A percentile compares a stretch with the other conserved stretches of the same genome.
Conservation (phyloP, 345 rosid genomes). For the Turnera subulata region DNA sequence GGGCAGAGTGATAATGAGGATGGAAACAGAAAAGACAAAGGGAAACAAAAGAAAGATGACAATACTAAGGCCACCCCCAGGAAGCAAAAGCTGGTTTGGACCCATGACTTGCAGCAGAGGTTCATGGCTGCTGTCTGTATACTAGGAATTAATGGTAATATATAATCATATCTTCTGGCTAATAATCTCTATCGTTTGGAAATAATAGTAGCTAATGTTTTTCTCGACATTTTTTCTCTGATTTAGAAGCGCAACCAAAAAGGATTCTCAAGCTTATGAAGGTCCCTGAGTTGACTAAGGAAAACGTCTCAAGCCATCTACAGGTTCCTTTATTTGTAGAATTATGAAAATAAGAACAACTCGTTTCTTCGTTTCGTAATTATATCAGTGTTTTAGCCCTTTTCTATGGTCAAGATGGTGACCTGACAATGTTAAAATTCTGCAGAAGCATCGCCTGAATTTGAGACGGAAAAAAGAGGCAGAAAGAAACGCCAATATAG, state of each 20-base stretch:
- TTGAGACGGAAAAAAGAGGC: constrained; percentile 27
- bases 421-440: constrained; percentile 1
- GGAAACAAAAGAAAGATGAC: constrained; percentile 12
- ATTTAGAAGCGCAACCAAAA: constrained; percentile 42
- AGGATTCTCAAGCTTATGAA: constrained; percentile 44
- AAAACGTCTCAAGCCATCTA: constrained; percentile 43
- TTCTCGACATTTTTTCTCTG: constrained; percentile 3
- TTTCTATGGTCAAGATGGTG: no score
- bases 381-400: no score
- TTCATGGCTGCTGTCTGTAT: constrained; percentile 36
- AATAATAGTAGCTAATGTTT: neutral
- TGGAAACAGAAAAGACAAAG: constrained; percentile 23
- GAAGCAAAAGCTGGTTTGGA: constrained; percentile 44
- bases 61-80: constrained; percentile 11
- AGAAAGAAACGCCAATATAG: constrained; percentile 6
- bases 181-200: neutral
- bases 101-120: constrained; percentile 33
- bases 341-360: neutral
- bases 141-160: constrained; percentile 38
- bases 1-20: constrained; percentile 10
- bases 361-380: no score
- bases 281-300: constrained; percentile 37
- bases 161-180: neutral
- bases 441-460: constrained; percentile 39
- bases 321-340: constrained; percentile 33